phyloP scores from a whole-genome alignment of 2,329 filamentous ascomycete genomes.

The Thielaviopsis euricoi region DNA sequence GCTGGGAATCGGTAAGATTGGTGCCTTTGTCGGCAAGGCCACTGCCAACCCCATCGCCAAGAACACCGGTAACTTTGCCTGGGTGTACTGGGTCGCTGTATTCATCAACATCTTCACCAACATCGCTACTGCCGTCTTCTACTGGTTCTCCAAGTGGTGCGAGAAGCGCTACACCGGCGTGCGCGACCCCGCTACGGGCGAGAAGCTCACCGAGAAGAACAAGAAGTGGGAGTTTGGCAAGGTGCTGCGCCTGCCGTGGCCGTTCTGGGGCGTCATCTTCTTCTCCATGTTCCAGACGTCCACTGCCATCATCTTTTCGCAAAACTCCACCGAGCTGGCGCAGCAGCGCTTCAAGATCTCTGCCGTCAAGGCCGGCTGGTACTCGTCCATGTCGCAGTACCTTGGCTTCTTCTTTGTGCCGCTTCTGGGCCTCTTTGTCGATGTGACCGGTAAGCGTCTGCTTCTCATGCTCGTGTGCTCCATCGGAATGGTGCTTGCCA shows the following conservation, averaged over 20 bases:
- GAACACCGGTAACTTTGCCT: conserved; percentile 41
- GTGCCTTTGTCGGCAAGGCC: conserved; percentile 41
- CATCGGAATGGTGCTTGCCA: conserved; percentile 31
- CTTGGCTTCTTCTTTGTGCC: conserved; percentile 41
- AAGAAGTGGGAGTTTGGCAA: conserved; percentile 39
- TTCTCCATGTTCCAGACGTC: conserved; percentile 44
- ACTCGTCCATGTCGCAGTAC: conserved; percentile 39
- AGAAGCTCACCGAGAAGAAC: conserved; percentile 41
- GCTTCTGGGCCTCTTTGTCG: conserved; percentile 36
- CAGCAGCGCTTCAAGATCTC: conserved; percentile 41
- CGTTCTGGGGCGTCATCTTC: conserved; percentile 36
- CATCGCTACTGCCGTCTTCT: conserved; percentile 33
- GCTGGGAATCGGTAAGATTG: conserved; percentile 43
- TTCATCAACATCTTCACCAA: conserved; percentile 51
- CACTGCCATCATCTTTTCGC: conserved; percentile 34
- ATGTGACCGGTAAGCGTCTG: conserved; percentile 36
- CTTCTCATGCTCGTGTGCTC: conserved; percentile 37
- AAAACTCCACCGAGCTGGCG: conserved; percentile 44
- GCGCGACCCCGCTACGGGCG: conserved; percentile 38
- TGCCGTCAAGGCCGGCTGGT: conserved; percentile 42
- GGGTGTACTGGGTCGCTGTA: conserved; percentile 45
- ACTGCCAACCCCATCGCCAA: conserved; percentile 42
- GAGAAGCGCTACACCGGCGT: conserved; percentile 29
- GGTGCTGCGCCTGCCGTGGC: conserved; percentile 40
- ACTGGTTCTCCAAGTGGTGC: conserved; percentile 36